A percentile compares a stretch with the other conserved stretches of the same genome.
Evolutionary conservation across 352 stramenopile species (phyloP).

Genomic region (Globisporangium lucens): DNA sequence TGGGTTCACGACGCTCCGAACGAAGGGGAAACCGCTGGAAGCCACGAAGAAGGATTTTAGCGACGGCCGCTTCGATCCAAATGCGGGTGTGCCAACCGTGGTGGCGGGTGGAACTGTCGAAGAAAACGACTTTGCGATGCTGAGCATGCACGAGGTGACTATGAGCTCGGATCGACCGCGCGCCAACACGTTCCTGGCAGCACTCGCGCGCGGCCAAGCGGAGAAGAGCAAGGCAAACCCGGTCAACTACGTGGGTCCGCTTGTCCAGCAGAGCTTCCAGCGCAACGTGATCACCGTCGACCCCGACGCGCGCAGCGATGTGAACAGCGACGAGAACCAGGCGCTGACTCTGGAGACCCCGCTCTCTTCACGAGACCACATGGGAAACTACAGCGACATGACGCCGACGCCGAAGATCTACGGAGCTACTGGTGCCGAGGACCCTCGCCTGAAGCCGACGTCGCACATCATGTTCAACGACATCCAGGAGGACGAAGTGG

Average conservation of each 20-base stretch:
- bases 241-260: slow-evolving; percentile 44
- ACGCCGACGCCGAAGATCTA: slow-evolving; percentile 28
- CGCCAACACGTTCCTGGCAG: slow-evolving; percentile 52
- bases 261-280: slow-evolving; percentile 46
- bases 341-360: slow-evolving; percentile 20
- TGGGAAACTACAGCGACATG: slow-evolving; percentile 24
- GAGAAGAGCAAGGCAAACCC: slow-evolving; percentile 35
- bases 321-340: slow-evolving; percentile 22
- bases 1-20: slow-evolving; percentile 57
- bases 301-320: slow-evolving; percentile 18
- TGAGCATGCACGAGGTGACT: slow-evolving; percentile 64
- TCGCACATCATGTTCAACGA: slow-evolving; percentile 49
- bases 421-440: slow-evolving; percentile 5
- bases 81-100: slow-evolving; percentile 22
- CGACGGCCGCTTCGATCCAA: slow-evolving; percentile 10
- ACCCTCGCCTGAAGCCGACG: slow-evolving; percentile 16
- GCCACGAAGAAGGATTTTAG: slow-evolving; percentile 18
- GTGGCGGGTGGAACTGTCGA: slow-evolving; percentile 30
- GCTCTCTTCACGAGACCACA: slow-evolving; percentile 25
- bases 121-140: slow-evolving; percentile 78
- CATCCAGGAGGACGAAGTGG: slow-evolving; percentile 54
- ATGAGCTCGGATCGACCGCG: slow-evolving; percentile 37
- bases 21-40: slow-evolving; percentile 27
- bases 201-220: slow-evolving; percentile 21
- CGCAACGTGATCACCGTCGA: slow-evolving; percentile 27